Percentiles rank a stretch among this genome's conserved stretches.
phyloP scores from a whole-genome alignment of 306 rosid genomes.

The Prunus mira region DNA sequence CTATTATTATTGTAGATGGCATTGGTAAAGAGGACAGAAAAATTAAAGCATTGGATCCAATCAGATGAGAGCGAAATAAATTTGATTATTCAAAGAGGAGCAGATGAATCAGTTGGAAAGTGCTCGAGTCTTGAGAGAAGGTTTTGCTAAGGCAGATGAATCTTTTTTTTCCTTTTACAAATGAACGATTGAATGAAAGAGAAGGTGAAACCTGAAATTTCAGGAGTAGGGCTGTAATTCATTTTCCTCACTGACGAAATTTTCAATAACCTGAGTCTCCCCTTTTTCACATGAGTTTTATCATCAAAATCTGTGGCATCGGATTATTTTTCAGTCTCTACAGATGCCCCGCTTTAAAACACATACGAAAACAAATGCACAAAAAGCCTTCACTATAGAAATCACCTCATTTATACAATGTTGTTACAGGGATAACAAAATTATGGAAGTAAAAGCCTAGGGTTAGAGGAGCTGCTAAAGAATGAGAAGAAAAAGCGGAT shows the following conservation, averaged over 20 bases:
- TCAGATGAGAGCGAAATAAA: too few relatives aligned
- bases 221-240: background rate
- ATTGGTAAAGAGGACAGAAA: background rate
- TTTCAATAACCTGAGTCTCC: background rate
- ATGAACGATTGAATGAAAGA: background rate
- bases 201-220: background rate
- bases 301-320: background rate
- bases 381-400: constrained; percentile 26
- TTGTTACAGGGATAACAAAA: constrained; percentile 29
- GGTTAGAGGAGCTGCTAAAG: constrained; percentile 43
- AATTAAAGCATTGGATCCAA: too few relatives aligned
- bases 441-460: constrained; percentile 19
- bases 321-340: too few relatives aligned
- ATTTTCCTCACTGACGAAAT: background rate
- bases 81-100: too few relatives aligned
- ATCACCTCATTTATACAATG: constrained; percentile 50
- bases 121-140: too few relatives aligned
- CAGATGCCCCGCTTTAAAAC: too few relatives aligned
- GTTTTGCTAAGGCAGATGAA: too few relatives aligned
- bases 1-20: background rate
- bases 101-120: too few relatives aligned
- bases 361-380: background rate
- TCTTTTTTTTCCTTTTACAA: too few relatives aligned
- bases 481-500: constrained; percentile 28
- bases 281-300: background rate